Conservation (phyloP, 2,329 filamentous ascomycete genomes). For the Ophiocordyceps polyrhachis-furcata region DNA sequence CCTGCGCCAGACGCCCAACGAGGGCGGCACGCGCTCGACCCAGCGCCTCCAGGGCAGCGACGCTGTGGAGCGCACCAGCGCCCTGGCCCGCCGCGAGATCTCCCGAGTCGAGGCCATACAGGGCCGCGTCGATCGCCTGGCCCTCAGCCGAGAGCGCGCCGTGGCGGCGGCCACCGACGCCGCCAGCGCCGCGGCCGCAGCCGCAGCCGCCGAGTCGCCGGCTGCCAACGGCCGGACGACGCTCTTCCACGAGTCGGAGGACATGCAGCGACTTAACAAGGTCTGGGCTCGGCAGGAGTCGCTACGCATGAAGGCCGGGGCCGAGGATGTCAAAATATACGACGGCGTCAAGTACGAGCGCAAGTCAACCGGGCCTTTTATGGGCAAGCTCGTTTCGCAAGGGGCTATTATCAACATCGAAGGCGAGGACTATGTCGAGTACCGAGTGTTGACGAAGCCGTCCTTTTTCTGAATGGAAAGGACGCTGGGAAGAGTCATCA, state of each 20-base stretch:
- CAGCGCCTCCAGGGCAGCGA: constrained; percentile 9
- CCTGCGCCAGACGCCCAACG: constrained; percentile 10
- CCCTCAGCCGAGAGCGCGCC: constrained; percentile 21
- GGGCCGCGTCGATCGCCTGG: constrained; percentile 29
- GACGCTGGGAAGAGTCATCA: background rate
- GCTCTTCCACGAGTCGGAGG: constrained; percentile 25
- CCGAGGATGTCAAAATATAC: constrained; percentile 37
- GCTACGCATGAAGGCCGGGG: constrained; percentile 20
- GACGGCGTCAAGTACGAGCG: constrained; percentile 43
- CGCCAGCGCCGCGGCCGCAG: constrained; percentile 9
- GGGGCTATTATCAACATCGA: constrained; percentile 45
- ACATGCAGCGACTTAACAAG: constrained; percentile 33
- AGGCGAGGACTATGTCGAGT: constrained; percentile 49
- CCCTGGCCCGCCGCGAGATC: constrained; percentile 31
- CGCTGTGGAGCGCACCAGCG: constrained; percentile 26
- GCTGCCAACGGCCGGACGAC: constrained; percentile 10
- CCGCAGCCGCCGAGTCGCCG: constrained; percentile 5
- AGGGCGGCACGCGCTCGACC: constrained; percentile 4
- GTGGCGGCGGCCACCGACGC: constrained; percentile 14
- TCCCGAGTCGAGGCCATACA: constrained; percentile 31
- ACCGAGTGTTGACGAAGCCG: constrained; percentile 44
- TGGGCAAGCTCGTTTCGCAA: constrained; percentile 43
- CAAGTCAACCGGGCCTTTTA: constrained; percentile 39
- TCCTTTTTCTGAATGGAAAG: constrained; percentile 32
- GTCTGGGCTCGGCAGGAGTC: constrained; percentile 37